Percentiles rank a stretch among this genome's conserved stretches.
phyloP scores from a whole-genome alignment of 768 basidiomycete species.

The Harrya chromipes region DNA sequence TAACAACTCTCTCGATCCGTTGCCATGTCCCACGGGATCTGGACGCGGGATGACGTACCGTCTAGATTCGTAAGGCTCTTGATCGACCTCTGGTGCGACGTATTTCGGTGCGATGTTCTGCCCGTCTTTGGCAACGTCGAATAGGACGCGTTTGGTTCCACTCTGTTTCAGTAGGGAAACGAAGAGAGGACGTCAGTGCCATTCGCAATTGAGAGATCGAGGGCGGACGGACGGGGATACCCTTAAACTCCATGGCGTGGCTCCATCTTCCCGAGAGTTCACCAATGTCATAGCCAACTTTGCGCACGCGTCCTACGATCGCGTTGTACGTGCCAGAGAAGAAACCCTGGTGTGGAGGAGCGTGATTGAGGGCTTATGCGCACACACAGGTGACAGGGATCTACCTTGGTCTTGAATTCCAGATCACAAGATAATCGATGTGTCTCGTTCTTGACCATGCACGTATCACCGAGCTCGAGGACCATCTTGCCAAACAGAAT shows the following conservation, averaged over 20 bases:
- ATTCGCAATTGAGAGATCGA: not conserved
- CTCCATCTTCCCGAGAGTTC: constrained; percentile 92
- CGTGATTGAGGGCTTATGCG: too few species aligned
- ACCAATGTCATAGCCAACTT: constrained; percentile 62
- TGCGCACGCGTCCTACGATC: constrained; percentile 76
- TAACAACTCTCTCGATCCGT: too few species aligned
- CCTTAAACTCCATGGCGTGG: constrained; percentile 82
- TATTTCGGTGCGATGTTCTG: constrained; percentile 74
- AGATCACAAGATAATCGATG: constrained; percentile 74
- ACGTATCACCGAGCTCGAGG: constrained; percentile 89
- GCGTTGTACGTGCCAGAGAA: constrained; percentile 97
- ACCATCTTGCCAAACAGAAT: constrained; percentile 94
- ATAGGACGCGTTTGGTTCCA: constrained; percentile 70
- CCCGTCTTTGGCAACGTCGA: constrained; percentile 79
- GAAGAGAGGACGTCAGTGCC: not conserved
- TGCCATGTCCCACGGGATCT: not conserved
- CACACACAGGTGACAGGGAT: not conserved
- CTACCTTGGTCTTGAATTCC: constrained; percentile 97
- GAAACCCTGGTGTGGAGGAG: constrained; percentile 62
- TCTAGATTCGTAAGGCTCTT: constrained; percentile 88
- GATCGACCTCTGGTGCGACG: constrained; percentile 82
- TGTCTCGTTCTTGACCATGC: constrained; percentile 79
- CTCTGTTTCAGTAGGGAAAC: constrained; percentile 47
- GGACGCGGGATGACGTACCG: constrained; percentile 43
- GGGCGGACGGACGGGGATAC: constrained; percentile 48